Conservation (phyloP, 2,329 filamentous ascomycete species). For the Ustulina deusta region DNA sequence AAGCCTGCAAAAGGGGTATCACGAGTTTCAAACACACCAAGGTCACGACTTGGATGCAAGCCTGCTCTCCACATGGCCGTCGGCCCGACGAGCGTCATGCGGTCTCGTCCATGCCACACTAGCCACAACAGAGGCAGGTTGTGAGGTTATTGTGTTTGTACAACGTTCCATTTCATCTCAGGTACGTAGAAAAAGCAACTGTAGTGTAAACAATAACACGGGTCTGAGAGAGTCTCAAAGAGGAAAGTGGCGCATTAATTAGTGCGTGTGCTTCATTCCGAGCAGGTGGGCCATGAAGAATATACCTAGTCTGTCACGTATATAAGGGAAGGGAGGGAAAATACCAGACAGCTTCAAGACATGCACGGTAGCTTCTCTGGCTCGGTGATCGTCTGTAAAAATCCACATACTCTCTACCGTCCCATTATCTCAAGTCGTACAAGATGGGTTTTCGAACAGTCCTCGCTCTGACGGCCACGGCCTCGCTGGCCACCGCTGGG, state of each 20-base stretch:
- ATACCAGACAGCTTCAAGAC: background rate
- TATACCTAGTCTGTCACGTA: background rate
- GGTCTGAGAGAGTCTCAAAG: slow-evolving; percentile 9
- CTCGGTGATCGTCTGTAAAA: background rate
- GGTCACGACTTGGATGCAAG: background rate
- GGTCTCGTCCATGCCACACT: slow-evolving; percentile 18
- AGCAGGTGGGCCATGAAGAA: slow-evolving; percentile 1
- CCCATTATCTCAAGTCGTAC: background rate
- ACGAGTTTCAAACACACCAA: slow-evolving; percentile 15
- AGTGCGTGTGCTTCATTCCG: background rate
- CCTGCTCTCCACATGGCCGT: slow-evolving; percentile 14
- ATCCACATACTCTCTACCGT: background rate
- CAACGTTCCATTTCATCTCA: slow-evolving; percentile 25
- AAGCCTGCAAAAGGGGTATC: slow-evolving; percentile 11
- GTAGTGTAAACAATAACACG: background rate
- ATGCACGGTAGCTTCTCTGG: slow-evolving; percentile 1
- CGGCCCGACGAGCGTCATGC: slow-evolving; percentile 33
- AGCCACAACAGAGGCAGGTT: slow-evolving; percentile 17
- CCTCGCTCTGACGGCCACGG: slow-evolving; percentile 34
- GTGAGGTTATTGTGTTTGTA: slow-evolving; percentile 8
- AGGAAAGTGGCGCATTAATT: slow-evolving; percentile 25
- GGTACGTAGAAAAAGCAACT: background rate
- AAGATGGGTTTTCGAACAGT: slow-evolving; percentile 21
- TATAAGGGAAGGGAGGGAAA: slow-evolving; percentile 11
- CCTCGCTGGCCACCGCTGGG: slow-evolving; percentile 55